Evolutionary conservation across 768 basidiomycete species (phyloP), one percentile per base, ranked within the genome.

Genomic region (Fomitopsis serialis): DNA sequence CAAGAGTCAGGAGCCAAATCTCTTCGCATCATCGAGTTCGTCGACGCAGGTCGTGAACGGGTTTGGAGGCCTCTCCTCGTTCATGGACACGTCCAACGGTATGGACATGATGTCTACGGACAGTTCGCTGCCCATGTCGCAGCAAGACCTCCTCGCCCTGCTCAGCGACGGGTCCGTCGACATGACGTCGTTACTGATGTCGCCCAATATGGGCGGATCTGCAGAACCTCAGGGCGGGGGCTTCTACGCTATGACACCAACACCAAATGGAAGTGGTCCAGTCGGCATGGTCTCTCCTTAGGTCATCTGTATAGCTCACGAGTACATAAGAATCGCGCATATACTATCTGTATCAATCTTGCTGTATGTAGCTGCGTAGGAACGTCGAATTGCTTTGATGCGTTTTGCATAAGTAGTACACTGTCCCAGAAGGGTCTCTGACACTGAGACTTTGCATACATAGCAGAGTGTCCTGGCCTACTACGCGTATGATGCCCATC

Each of bases 131-230:
- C 82, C 81, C 60, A 76, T 85, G 77, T 74, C 77, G 7, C 74
- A 78, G 36, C 70, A 74, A 45, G 84, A 85, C 55, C 77, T 86
- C 71, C 75, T 85, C 74, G 74, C 77, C 56, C 71, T 87, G 63
- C 80, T 86, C 54, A 75, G 74, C 58, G 82, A 78, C 42, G 74
- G 77, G 4, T 60, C 66, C 6, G 71, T 78, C 35, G 65, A 74
- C 44, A 66, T 73, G 47, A 56, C 65, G 5, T 58, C 70, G 36
- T 60, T 72, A 19, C 70, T 74, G 45, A 47, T 45, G 45, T 47
- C 51, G 22, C 45, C 55, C 19, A 21, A 24, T 50, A 17, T 49
- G n/a, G 48, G 48, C 15, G 36, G 48, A 7, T 49, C 48, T 3
- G 17, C 48, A 22, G 48, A 49, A 9, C 34, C 48, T 3, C 48